A percentile compares a stretch with the other conserved stretches of the same genome.
phyloP scores from a whole-genome alignment of 441 rosid species.

The Jatropha multifida region DNA sequence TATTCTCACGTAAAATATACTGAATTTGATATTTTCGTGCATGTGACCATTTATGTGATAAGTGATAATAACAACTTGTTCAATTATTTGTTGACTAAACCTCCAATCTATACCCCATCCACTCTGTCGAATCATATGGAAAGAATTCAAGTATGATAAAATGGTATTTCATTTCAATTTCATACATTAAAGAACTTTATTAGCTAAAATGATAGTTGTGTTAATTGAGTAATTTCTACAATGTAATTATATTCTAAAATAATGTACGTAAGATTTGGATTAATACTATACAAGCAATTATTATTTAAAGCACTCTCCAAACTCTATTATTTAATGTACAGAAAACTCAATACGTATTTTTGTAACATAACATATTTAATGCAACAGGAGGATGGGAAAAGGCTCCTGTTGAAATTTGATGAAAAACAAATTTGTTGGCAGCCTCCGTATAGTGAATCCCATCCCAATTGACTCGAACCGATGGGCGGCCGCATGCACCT shows the following conservation, averaged over 20 bases:
- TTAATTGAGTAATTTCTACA: too few relatives aligned
- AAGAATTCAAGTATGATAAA: neutral
- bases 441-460: conserved; percentile 77
- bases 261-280: too few relatives aligned
- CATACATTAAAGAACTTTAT: too few relatives aligned
- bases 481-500: conserved; percentile 2
- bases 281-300: too few relatives aligned
- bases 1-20: too few relatives aligned
- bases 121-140: conserved; percentile 1
- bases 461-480: conserved; percentile 62
- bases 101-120: neutral
- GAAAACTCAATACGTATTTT: neutral
- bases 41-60: neutral
- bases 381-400: conserved; percentile 62
- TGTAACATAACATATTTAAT: conserved; percentile 55
- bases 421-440: conserved; percentile 64
- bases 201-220: too few relatives aligned
- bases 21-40: neutral
- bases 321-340: neutral
- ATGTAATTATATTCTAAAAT: too few relatives aligned
- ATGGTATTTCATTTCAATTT: neutral
- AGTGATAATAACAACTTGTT: neutral
- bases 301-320: neutral
- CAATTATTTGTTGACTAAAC: conserved; percentile 4
- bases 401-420: conserved; percentile 50